These are phyloP conservation scores for Nakazawaea anatomiae DNA, from an alignment of 805 yeast genomes.

Conservation along the genomic window DNA sequence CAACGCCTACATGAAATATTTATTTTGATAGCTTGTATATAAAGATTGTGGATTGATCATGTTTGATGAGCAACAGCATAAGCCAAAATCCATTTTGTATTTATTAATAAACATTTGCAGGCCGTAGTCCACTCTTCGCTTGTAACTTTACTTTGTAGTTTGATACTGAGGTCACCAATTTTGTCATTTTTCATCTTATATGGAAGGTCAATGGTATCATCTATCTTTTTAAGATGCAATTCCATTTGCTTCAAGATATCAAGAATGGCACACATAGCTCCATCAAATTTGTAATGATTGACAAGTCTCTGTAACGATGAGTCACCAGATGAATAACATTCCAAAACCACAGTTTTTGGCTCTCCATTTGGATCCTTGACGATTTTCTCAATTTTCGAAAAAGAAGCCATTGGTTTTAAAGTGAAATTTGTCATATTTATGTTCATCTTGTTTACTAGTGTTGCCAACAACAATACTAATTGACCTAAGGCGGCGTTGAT, in stretches of 20 bases:
- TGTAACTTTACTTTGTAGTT: constrained; percentile 53
- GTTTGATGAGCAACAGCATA: constrained; percentile 44
- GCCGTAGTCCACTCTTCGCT: constrained; percentile 88
- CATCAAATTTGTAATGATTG: constrained; percentile 72
- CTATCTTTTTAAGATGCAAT: constrained; percentile 33
- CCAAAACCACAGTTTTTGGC: constrained; percentile 38
- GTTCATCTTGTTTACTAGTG: constrained; percentile 52
- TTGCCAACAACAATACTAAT: constrained; percentile 59
- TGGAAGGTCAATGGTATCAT: constrained; percentile 60
- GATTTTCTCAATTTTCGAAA: constrained; percentile 63
- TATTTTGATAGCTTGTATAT: neutral
- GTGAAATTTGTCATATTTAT: constrained; percentile 54
- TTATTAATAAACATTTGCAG: constrained; percentile 73
- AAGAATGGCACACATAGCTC: constrained; percentile 73
- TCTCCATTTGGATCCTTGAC: constrained; percentile 30
- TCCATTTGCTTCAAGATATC: constrained; percentile 55
- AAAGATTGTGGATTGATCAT: neutral
- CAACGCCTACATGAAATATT: constrained; percentile 13
- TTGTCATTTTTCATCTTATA: constrained; percentile 64
- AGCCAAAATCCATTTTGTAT: constrained; percentile 80
- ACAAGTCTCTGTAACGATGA: constrained; percentile 65
- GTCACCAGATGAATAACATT: constrained; percentile 65
- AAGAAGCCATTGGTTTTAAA: constrained; percentile 78
- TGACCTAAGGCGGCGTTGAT: constrained; percentile 91
- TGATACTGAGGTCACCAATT: constrained; percentile 74